Percentiles rank a stretch among this genome's conserved stretches.
phyloP scores from a whole-genome alignment of 257 asterid species.

The Handroanthus guayacan region DNA sequence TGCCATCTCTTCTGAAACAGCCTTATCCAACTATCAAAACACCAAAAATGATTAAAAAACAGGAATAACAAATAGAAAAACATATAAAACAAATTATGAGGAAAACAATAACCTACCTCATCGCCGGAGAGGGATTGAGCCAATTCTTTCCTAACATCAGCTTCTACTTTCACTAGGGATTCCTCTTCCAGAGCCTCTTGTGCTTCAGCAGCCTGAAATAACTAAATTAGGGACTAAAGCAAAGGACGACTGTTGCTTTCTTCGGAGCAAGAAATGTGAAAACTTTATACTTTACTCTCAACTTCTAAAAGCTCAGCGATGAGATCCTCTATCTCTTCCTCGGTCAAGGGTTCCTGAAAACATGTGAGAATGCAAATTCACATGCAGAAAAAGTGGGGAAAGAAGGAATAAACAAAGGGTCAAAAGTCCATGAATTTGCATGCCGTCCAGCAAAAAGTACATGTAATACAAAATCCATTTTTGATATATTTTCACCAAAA shows the following conservation, averaged over 20 bases:
- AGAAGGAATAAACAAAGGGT: background rate
- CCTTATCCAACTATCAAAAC: conserved; percentile 75
- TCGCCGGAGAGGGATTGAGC: conserved; percentile 66
- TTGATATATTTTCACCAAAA: conserved; percentile 5
- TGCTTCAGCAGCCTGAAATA: conserved; percentile 90
- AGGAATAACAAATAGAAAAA: conserved; percentile 6
- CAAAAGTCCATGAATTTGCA: background rate
- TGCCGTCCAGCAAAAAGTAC: background rate
- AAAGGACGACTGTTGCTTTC: conserved; percentile 24
- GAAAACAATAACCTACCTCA: conserved; percentile 49
- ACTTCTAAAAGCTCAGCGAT: conserved; percentile 86
- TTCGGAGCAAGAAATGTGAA: conserved; percentile 13
- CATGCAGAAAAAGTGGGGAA: background rate
- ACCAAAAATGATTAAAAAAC: conserved; percentile 23
- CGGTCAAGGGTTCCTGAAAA: conserved; percentile 84
- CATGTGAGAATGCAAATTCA: conserved; percentile 12
- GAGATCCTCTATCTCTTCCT: conserved; percentile 86
- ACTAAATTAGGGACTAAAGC: conserved; percentile 31
- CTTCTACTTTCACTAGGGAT: conserved; percentile 73
- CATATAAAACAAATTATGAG: background rate
- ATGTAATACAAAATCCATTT: background rate
- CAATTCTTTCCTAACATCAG: conserved; percentile 90
- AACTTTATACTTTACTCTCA: conserved; percentile 72
- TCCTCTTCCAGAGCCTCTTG: conserved; percentile 96
- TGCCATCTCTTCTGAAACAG: conserved; percentile 78